Evolutionary conservation across 768 basidiomycete genomes (phyloP).

Genomic region (Trametes maxima): DNA sequence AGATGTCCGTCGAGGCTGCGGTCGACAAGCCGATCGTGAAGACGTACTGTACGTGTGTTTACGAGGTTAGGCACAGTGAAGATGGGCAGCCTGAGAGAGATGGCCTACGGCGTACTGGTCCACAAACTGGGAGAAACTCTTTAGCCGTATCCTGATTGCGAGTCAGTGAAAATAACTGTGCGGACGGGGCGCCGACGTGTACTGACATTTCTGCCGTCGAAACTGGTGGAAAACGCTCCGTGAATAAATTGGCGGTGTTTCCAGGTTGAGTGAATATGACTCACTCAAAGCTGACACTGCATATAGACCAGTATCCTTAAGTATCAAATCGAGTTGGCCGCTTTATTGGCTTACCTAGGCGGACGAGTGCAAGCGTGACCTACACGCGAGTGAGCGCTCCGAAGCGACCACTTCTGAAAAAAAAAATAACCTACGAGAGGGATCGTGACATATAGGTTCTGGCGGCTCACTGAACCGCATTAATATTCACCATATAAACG

Average conservation of each 20-base stretch:
- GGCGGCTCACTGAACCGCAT: constrained; percentile 21
- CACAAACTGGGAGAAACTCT: constrained; percentile 6
- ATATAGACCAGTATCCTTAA: not conserved
- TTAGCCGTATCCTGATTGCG: not conserved
- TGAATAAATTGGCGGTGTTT: not conserved
- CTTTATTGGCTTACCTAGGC: constrained; percentile 5
- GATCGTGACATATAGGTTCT: constrained; percentile 19
- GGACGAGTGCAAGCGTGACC: constrained; percentile 16
- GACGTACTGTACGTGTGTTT: constrained; percentile 23
- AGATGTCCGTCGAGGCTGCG: constrained; percentile 29
- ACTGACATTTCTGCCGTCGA: constrained; percentile 10
- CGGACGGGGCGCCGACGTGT: no score
- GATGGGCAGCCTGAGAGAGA: not conserved
- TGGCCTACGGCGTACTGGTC: not conserved
- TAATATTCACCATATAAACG: not conserved
- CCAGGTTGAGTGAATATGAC: not conserved
- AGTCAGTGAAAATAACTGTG: not conserved
- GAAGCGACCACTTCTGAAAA: not conserved
- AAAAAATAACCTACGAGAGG: constrained; percentile 20
- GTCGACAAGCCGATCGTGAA: constrained; percentile 32
- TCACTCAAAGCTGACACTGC: not conserved
- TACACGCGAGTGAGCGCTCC: not conserved
- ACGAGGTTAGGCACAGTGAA: not conserved
- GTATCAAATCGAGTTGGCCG: no score
- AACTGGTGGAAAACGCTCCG: not conserved